Evolutionary conservation across 2,329 filamentous ascomycete species (phyloP), one percentile per base, ranked within the genome.

Genomic region (Hyphodiscus sp.): DNA sequence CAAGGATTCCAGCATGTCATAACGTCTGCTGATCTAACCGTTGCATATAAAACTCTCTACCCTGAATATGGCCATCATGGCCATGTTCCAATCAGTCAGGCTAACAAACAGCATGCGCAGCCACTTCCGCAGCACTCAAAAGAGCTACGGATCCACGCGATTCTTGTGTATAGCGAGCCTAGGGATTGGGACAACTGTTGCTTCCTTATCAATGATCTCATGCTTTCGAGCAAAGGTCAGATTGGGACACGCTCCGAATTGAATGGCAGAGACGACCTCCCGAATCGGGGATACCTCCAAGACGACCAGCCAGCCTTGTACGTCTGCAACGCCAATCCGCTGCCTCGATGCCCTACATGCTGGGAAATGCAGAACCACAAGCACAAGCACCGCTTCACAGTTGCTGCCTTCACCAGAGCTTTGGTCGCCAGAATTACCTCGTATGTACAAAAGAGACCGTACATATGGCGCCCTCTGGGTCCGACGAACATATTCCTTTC

Each of bases 1-100:
- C 87, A 87, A 68, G 84, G 84, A 54, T 87, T 87, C 78, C 77
- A 84, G 70, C 80, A 86, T 66, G 81, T 87, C 57, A 75, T 87
- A 46, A 82, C 86, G 18, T 81, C 83, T 61, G 85, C 87, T 73
- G 84, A 87, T 69, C 83, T 87, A 59, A 75, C 84, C 46, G 82
- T 82, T 41, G 87, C 79, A 80, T 82, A 86, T 69, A 26, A 8
- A 26, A 8, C 3, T 26, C 23, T 4, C 23, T 26, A 26, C 76
- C 78, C 7, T 79, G 77, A 56, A 81, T 86, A 62, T 84, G 83
- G 2, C 83, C 83, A 33, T 87, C 85, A 75, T 8, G 23, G 23
- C 23, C 74, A 80, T 45, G 71, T 58, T 16, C 70, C 87, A 69
- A 82, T 81, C 33, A 77, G 79, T 3, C 79, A 79, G 62, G 83